Evolutionary conservation across 1,284 basidiomycete genomes (phyloP), one percentile per base, ranked within the genome.

Genomic region (Tylopilus sp.): DNA sequence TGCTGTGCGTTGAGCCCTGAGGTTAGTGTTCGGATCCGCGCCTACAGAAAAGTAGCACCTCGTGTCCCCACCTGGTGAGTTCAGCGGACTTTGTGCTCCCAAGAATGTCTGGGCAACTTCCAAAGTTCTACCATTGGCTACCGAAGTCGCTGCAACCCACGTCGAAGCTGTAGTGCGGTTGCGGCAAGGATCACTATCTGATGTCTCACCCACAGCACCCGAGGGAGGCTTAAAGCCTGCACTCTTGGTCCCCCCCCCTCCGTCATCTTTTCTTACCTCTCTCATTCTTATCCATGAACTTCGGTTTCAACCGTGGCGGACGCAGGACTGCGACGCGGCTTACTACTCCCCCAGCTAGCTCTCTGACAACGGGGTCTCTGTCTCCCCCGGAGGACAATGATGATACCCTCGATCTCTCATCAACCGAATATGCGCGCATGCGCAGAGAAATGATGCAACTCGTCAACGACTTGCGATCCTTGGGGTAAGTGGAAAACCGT

Each of bases 381-480:
- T 48, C 57, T 25, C 33, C 48, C 26, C 44, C 53, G 19, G 63
- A 52, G 0, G 55, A 54, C 4, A 21, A 7, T n/a, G 51, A 37
- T 54, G 55, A 47, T 3, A 10, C 55, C 8, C 10, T 54, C 11
- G 59, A 55, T 26, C 44, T 74, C 28, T 60, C 62, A 0, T 59
- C 61, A 4, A 63, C 58, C 5, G 71, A 73, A 31, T 82, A 81
- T 61, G 76, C 78, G 0, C 65, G 62, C 2, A 71, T 57, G 41
- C 73, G 76, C 38, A 69, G 65, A 33, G 70, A 74, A 45, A 52
- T 82, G 16, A 75, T 81, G 68, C 64, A 64, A 15, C 61, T 82
- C 1, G 63, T 74, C 42, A 71, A 65, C 19, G 70, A 74, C 29
- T 65, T 82, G 4, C 60, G 64, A 1, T 68, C 60, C 2, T 58